A percentile compares a stretch with the other conserved stretches of the same genome.
Conservation (phyloP, 805 yeast genomes). For the Sporopachydermia lactativora region DNA sequence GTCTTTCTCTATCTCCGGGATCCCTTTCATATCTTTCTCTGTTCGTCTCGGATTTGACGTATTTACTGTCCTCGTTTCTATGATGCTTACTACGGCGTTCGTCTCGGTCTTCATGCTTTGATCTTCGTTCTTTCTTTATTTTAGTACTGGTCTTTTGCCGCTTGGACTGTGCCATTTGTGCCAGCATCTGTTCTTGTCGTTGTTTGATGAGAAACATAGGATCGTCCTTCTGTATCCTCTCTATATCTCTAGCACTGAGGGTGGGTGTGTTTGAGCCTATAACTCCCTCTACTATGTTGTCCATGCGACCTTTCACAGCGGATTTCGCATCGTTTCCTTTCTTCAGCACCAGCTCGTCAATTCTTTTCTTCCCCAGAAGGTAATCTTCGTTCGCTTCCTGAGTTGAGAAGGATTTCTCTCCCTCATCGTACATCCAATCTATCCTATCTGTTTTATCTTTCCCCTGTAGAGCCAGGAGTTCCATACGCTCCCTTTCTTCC, state of each 20-base stretch:
- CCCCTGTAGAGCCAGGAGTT: slow-evolving; percentile 35
- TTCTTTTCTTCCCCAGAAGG: slow-evolving; percentile 35
- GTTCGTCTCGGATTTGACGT: slow-evolving; percentile 3
- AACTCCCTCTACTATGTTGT: slow-evolving; percentile 17
- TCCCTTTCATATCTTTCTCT: slow-evolving; percentile 7
- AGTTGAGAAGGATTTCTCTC: slow-evolving; percentile 16
- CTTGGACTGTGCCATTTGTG: background rate
- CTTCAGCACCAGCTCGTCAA: slow-evolving; percentile 24
- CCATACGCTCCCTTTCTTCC: slow-evolving; percentile 45
- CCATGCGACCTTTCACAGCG: slow-evolving; percentile 3
- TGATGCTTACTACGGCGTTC: slow-evolving; percentile 4
- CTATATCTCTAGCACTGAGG: slow-evolving; percentile 11
- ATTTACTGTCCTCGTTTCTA: slow-evolving; percentile 3
- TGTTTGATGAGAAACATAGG: slow-evolving; percentile 33
- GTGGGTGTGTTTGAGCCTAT: slow-evolving; percentile 4
- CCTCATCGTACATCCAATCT: slow-evolving; percentile 79
- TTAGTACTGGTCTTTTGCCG: too few relatives aligned
- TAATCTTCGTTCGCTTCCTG: slow-evolving; percentile 37
- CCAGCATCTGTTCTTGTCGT: slow-evolving; percentile 11
- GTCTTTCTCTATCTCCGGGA: slow-evolving; percentile 5
- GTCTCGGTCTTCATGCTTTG: slow-evolving; percentile 2
- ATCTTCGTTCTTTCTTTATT: background rate
- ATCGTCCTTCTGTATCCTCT: slow-evolving; percentile 25
- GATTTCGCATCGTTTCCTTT: slow-evolving; percentile 7
- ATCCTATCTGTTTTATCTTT: slow-evolving; percentile 31